Base-by-base conservation (phyloP, 768 basidiomycete genomes). In the Hericium alpestre region DNA sequence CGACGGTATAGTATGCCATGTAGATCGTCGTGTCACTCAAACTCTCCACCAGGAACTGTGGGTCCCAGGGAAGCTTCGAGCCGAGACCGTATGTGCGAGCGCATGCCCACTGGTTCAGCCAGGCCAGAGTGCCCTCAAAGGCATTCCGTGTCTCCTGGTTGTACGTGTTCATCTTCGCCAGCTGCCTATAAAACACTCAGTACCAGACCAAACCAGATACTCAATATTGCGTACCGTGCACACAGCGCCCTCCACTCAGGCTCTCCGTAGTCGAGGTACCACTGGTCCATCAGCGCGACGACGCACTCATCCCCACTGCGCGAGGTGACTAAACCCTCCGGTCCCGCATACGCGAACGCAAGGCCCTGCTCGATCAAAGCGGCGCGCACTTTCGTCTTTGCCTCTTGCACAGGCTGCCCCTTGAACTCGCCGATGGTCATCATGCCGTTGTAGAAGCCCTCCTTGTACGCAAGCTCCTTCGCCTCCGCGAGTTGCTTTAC, bases 101-200 rank as follows among this genome's bases (percentile, higher is more conserved):
- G 70, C 96, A 99, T 2, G 96, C 96, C 96, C 96, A 99, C 70
- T 99, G 81, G 66, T 93, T 93, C 73, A 99, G 74, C 96, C 96
- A 99, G 52, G 82, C 87, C 66, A 99, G 75, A 7, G 90, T 91
- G 61, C 83, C 85, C 71, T 96, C 90, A 66, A 98, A 98, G 2
- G 79, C 81, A 72, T 99, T 84, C 32, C 94, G 82, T 1, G 95
- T 97, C 74, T 98, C 96, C n/a, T 76, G 67, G 32, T 83, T 82
- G 76, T 93, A 97, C 4, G 90, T 86, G 70, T 96, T 82, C 93
- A 98, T 94, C 64, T 76, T 80, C 8, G 78, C 80, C 64, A 97
- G 72, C 59, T 92, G 72, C 61, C 93, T 96, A 41, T 61, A 10
- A 32, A 32, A 32, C 6, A 1, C 46, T 39, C 38, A 12, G 56